These are phyloP conservation scores for Psilocybe sp. DNA, from an alignment of 768 basidiomycete genomes.

Conservation along the genomic window DNA sequence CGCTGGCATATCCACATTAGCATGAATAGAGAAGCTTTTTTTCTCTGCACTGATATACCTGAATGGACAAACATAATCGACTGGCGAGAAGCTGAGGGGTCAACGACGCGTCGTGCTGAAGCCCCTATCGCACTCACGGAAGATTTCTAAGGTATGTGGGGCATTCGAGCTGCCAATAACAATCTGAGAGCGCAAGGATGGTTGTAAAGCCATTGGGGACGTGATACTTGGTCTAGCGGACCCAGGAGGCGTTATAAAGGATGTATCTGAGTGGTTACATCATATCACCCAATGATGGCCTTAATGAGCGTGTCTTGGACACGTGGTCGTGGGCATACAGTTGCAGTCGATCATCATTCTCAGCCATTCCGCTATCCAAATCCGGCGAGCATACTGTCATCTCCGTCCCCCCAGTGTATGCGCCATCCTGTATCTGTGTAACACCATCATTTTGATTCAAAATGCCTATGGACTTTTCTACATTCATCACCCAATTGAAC, in stretches of 20 bases:
- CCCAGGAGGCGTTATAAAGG: background rate
- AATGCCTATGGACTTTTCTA: slow-evolving; percentile 56
- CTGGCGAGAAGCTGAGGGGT: slow-evolving; percentile 29
- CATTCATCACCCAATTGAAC: slow-evolving; percentile 57
- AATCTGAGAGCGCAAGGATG: slow-evolving; percentile 62
- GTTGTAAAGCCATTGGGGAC: slow-evolving; percentile 70
- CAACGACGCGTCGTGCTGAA: background rate
- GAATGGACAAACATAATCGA: slow-evolving; percentile 88
- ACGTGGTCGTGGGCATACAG: no score
- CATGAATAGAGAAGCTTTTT: no score
- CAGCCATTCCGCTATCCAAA: no score
- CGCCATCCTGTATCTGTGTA: no score
- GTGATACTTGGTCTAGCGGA: background rate
- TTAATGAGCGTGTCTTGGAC: background rate
- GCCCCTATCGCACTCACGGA: slow-evolving; percentile 42
- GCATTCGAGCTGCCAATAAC: slow-evolving; percentile 58
- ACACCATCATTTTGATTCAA: background rate
- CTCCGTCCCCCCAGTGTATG: no score
- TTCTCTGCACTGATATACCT: slow-evolving; percentile 38
- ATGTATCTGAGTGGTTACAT: background rate
- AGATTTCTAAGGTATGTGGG: slow-evolving; percentile 79
- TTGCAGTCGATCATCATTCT: no score
- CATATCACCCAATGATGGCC: slow-evolving; percentile 4
- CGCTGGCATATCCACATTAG: slow-evolving; percentile 29
- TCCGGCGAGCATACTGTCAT: no score